phyloP scores from a whole-genome alignment of 2,329 filamentous ascomycete genomes.

The Diaporthe vaccinii region DNA sequence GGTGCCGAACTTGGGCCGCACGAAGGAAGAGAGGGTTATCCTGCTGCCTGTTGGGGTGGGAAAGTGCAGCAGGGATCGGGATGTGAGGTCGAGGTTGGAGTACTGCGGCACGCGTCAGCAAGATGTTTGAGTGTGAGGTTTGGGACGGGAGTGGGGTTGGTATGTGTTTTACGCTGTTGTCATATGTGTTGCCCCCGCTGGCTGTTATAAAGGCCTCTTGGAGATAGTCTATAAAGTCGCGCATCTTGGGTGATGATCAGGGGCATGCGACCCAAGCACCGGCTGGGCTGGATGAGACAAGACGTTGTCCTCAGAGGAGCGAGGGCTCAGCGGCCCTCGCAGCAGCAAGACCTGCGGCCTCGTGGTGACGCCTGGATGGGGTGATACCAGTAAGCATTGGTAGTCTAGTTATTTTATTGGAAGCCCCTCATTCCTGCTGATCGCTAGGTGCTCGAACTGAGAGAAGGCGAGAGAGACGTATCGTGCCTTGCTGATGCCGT shows the following conservation, averaged over 20 bases:
- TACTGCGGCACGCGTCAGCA: conserved; percentile 17
- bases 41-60: conserved; percentile 86
- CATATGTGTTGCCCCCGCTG: conserved; percentile 42
- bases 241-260: conserved; percentile 30
- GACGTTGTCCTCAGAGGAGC: neutral
- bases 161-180: conserved; percentile 37
- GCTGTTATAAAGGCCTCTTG: conserved; percentile 39
- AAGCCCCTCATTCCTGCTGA: too few relatives aligned
- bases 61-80: conserved; percentile 80
- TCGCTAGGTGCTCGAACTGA: neutral
- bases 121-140: neutral
- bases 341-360: neutral
- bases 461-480: neutral
- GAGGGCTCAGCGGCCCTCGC: conserved; percentile 27
- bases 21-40: conserved; percentile 89
- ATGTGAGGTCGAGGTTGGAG: conserved; percentile 61
- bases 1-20: conserved; percentile 92
- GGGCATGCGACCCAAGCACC: neutral
- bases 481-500: neutral
- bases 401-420: neutral
- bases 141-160: neutral
- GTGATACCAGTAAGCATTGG: neutral
- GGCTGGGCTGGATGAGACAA: neutral
- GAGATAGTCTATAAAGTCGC: conserved; percentile 40
- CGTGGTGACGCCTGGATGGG: neutral